These are phyloP conservation scores for Aspergillus japonicus DNA, from an alignment of 2,329 filamentous ascomycete species.

Conservation along the genomic window DNA sequence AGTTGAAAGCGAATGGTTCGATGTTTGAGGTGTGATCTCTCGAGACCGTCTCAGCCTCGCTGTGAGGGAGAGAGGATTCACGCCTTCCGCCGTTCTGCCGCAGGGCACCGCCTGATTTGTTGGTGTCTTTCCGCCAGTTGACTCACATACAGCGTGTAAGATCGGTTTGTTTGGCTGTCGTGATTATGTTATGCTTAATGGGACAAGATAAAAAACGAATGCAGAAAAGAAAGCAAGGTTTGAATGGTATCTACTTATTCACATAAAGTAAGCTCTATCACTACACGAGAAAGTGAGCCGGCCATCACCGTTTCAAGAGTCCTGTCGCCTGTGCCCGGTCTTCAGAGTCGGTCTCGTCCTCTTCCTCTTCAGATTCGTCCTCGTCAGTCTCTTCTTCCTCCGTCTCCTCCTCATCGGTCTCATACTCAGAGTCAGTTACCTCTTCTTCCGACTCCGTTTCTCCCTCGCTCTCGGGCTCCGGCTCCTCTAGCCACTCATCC, in stretches of 20 bases:
- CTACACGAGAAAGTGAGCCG: too few species aligned
- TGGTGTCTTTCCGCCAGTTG: too few species aligned
- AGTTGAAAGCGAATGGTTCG: background rate
- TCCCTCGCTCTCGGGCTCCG: slow-evolving; percentile 55
- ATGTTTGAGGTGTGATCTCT: background rate
- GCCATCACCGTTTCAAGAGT: slow-evolving; percentile 3
- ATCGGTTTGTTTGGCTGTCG: too few species aligned
- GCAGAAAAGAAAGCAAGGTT: background rate
- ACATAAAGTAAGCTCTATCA: background rate
- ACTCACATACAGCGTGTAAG: too few species aligned
- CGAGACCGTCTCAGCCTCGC: background rate
- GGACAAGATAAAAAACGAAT: too few species aligned
- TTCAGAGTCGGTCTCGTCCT: slow-evolving; percentile 39
- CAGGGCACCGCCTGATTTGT: slow-evolving; percentile 7
- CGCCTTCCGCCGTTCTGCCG: slow-evolving; percentile 9
- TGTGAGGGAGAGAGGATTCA: slow-evolving; percentile 1
- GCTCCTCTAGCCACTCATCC: slow-evolving; percentile 83
- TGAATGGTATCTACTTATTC: background rate
- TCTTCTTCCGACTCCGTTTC: slow-evolving; percentile 52
- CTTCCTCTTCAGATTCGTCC: slow-evolving; percentile 44
- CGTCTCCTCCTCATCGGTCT: slow-evolving; percentile 52
- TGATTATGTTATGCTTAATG: too few species aligned
- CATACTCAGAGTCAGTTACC: slow-evolving; percentile 53
- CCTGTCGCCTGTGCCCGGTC: slow-evolving; percentile 42
- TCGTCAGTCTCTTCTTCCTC: slow-evolving; percentile 50